A percentile compares a stretch with the other conserved stretches of the same genome.
These are phyloP conservation scores for Amanita jacksonii DNA, from an alignment of 768 basidiomycete species.

Conservation along the genomic window DNA sequence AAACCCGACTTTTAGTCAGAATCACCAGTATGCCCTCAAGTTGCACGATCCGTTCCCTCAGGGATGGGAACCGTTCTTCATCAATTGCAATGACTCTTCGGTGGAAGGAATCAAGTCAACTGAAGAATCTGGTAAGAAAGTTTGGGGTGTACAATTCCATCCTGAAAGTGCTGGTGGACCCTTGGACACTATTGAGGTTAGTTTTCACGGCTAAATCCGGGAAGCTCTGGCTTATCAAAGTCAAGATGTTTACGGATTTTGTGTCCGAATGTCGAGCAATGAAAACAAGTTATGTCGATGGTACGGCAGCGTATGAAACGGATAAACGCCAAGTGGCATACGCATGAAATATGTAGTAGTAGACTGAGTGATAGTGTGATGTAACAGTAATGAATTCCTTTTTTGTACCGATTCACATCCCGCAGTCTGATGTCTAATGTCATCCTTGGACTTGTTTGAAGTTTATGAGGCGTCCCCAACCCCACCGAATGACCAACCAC, in stretches of 20 bases:
- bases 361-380: background rate
- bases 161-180: slow-evolving; percentile 99
- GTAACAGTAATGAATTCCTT: background rate
- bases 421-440: background rate
- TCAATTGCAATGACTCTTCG: slow-evolving; percentile 98
- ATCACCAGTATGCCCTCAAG: slow-evolving; percentile 96
- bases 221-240: background rate
- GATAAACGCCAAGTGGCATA: slow-evolving; percentile 13
- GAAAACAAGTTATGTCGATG: slow-evolving; percentile 24
- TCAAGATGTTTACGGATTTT: slow-evolving; percentile 30
- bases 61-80: slow-evolving; percentile 99
- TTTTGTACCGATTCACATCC: background rate
- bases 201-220: slow-evolving; percentile 14
- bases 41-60: slow-evolving; percentile 91
- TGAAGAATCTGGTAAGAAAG: slow-evolving; percentile 72
- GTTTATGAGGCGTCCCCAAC: slow-evolving; percentile 47
- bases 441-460: slow-evolving; percentile 66
- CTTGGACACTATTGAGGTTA: slow-evolving; percentile 92
- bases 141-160: slow-evolving; percentile 99
- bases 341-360: slow-evolving; percentile 3
- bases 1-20: slow-evolving; percentile 49
- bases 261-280: slow-evolving; percentile 66
- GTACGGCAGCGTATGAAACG: slow-evolving; percentile 14
- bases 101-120: slow-evolving; percentile 99
- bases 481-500: slow-evolving; percentile 31